Percentiles rank a stretch among this genome's conserved stretches.
Evolutionary conservation across 345 rosid species (phyloP).

Genomic region (Eucalyptus erythrocorys): DNA sequence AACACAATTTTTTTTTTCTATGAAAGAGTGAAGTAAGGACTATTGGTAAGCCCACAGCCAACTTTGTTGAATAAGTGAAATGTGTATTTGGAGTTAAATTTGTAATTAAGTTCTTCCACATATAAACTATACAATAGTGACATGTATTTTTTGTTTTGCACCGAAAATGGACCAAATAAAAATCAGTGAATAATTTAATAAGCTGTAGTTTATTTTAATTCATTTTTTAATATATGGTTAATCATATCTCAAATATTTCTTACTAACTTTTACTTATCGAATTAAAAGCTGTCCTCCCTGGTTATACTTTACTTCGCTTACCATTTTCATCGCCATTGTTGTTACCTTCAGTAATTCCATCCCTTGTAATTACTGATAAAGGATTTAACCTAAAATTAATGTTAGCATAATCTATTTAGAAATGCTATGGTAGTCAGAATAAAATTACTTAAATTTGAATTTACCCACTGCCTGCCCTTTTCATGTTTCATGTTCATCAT

Average conservation of each 20-base stretch:
- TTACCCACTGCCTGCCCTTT: background rate
- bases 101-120: background rate
- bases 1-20: background rate
- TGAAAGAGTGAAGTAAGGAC: background rate
- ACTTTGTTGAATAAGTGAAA: background rate
- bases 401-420: background rate
- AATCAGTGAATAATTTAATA: background rate
- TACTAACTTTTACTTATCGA: background rate
- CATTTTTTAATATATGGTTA: background rate
- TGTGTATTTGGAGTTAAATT: background rate
- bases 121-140: background rate
- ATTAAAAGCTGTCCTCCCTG: background rate
- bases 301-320: background rate
- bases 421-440: background rate
- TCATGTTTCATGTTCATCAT: background rate
- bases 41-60: background rate
- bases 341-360: background rate
- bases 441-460: background rate
- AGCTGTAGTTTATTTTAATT: background rate
- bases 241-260: background rate
- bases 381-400: background rate
- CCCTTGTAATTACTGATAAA: background rate
- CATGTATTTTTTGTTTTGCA: background rate
- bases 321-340: background rate
- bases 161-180: background rate